These are phyloP conservation scores for Aspergillus hortae DNA, from an alignment of 2,329 filamentous ascomycete species.

Conservation along the genomic window DNA sequence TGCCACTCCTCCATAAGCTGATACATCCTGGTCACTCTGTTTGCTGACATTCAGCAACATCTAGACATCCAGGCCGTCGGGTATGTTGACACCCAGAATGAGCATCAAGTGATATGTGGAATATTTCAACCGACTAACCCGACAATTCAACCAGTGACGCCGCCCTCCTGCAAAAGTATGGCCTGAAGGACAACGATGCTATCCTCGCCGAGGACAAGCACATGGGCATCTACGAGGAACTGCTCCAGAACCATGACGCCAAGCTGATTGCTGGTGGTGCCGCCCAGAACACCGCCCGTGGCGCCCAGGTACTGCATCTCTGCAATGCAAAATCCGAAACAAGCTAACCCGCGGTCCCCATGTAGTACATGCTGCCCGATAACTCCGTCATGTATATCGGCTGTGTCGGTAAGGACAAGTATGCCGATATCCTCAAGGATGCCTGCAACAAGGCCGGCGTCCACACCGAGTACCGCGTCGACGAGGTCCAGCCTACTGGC, in stretches of 20 bases:
- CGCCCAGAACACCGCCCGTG: conserved; percentile 94
- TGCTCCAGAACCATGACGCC: conserved; percentile 79
- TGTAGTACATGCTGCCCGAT: conserved; percentile 78
- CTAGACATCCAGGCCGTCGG: conserved; percentile 83
- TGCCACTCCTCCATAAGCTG: conserved; percentile 6
- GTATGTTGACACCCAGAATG: conserved; percentile 39
- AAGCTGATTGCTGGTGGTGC: conserved; percentile 95
- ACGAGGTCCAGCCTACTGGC: conserved; percentile 78
- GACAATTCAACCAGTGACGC: conserved; percentile 58
- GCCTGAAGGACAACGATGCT: conserved; percentile 91
- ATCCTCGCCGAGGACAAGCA: conserved; percentile 95
- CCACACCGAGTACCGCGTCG: conserved; percentile 90
- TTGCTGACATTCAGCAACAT: conserved; percentile 16
- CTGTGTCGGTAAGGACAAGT: conserved; percentile 93
- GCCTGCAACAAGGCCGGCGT: conserved; percentile 85
- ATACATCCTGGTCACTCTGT: background rate
- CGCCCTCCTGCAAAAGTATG: conserved; percentile 85
- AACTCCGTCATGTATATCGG: conserved; percentile 93
- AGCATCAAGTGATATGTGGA: background rate
- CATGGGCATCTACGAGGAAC: conserved; percentile 81
- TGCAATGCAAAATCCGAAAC: background rate
- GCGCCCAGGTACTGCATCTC: conserved; percentile 62
- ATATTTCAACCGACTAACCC: conserved; percentile 1
- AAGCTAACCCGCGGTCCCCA: background rate
- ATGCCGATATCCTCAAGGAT: conserved; percentile 80